A percentile compares a stretch with the other conserved stretches of the same genome.
Conservation (phyloP, 1,139 yeast genomes). For the Pichia sp. region DNA sequence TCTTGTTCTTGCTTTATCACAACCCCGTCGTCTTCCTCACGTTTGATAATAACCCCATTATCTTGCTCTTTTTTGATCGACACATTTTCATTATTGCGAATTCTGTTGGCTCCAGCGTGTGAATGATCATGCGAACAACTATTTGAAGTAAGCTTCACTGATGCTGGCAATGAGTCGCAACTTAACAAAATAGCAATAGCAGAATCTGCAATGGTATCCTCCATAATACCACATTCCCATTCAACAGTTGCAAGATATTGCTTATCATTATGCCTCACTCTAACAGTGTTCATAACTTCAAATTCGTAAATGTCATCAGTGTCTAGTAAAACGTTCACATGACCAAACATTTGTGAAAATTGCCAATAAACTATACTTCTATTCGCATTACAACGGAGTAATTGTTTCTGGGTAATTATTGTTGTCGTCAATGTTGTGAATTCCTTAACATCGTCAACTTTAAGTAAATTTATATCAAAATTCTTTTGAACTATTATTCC, state of each 20-base stretch:
- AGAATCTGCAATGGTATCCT: constrained; percentile 92
- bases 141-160: constrained; percentile 76
- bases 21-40: too few relatives aligned
- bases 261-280: constrained; percentile 42
- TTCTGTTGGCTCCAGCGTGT: too few relatives aligned
- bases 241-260: constrained; percentile 56
- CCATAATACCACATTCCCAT: constrained; percentile 88
- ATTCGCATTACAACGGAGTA: constrained; percentile 72
- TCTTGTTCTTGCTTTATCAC: not conserved
- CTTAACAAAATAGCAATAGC: constrained; percentile 84
- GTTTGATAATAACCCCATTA: too few relatives aligned
- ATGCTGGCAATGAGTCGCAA: constrained; percentile 92
- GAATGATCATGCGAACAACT: constrained; percentile 48
- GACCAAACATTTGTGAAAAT: constrained; percentile 92
- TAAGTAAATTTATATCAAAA: constrained; percentile 77
- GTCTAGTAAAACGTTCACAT: constrained; percentile 59
- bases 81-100: constrained; percentile 16
- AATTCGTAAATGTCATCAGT: constrained; percentile 41
- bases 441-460: constrained; percentile 82
- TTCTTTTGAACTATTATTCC: constrained; percentile 91
- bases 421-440: constrained; percentile 85
- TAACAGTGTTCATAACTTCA: constrained; percentile 35
- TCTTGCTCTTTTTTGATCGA: constrained; percentile 5
- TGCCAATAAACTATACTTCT: constrained; percentile 82
- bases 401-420: constrained; percentile 74